Evolutionary conservation across 1,284 basidiomycete genomes (phyloP).

Genomic region (Tylopilus sp.): DNA sequence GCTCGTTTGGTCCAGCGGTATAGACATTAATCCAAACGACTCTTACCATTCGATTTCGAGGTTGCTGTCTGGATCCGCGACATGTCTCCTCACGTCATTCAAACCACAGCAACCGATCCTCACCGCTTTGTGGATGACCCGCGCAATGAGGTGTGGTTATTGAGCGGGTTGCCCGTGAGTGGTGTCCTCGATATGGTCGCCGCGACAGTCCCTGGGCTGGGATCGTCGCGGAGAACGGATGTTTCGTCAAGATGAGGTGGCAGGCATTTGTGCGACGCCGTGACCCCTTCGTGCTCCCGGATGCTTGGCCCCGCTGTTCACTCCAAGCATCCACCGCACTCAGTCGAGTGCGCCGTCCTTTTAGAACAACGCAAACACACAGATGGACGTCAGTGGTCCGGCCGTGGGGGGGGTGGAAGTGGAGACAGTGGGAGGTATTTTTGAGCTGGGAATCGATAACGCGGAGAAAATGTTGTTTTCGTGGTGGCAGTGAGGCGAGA

Average conservation of each 20-base stretch:
- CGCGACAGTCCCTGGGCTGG: conserved; percentile 59
- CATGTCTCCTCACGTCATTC: conserved; percentile 45
- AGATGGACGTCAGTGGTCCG: too few relatives aligned
- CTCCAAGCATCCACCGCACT: too few relatives aligned
- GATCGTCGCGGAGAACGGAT: conserved; percentile 88
- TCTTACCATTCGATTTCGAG: conserved; percentile 79
- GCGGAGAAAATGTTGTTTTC: too few relatives aligned
- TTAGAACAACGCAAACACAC: too few relatives aligned
- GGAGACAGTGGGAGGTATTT: too few relatives aligned
- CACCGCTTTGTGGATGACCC: conserved; percentile 56
- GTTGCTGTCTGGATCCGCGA: conserved; percentile 69
- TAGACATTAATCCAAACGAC: conserved; percentile 57
- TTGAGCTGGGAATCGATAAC: too few relatives aligned
- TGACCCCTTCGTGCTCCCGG: too few relatives aligned
- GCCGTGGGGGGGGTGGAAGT: too few relatives aligned
- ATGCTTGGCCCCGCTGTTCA: too few relatives aligned
- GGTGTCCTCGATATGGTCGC: conserved; percentile 63
- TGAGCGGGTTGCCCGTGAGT: conserved; percentile 70
- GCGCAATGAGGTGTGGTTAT: conserved; percentile 76
- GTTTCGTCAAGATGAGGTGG: conserved; percentile 63
- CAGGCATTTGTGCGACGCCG: too few relatives aligned
- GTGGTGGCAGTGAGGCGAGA: too few relatives aligned
- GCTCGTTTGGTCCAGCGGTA: conserved; percentile 54
- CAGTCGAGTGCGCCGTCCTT: too few relatives aligned
- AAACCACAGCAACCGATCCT: conserved; percentile 55